Evolutionary conservation across 805 yeast genomes (phyloP), one percentile per base, ranked within the genome.

Genomic region (Spathaspora sp.): DNA sequence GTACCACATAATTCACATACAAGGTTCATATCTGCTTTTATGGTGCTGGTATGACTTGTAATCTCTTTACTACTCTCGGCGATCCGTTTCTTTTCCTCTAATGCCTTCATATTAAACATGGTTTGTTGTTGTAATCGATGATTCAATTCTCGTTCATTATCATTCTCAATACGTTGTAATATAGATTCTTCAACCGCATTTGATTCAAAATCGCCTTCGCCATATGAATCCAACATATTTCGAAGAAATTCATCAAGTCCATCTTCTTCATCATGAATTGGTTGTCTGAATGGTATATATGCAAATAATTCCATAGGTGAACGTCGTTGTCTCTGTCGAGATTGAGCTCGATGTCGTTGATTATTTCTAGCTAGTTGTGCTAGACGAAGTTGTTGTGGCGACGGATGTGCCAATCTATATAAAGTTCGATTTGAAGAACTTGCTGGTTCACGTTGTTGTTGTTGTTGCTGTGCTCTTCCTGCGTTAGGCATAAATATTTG

Each of bases 1-100:
- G 81, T 78, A 0, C 90, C 92, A 69, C 97, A 90, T 26, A 86
- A 66, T 31, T 79, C 79, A 68, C 97, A 74, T 17, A 69, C 60
- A 19, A 67, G 45, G 18, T 45, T 51, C 1, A 45, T 48, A 12
- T 53, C 55, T 0, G 59, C 53, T 3, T 58, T 43, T 14, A 74
- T 69, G 47, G 63, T 58, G 42, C 65, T 68, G 23, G 73, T 65
- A 57, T 72, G 72, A 0, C 69, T 70, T 5, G 50, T 32, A 4
- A 50, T 48, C 46, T 64, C 71, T 2, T 51, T 52, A 51, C 57
- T 54, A 16, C 9, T 35, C 11, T 14, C 40, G 1, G 69, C 62
- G 10, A 59, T 53, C 10, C 57, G 60, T 47, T 62, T 56, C 55
- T 72, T 74, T 40, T 68, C 67, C 20, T 55, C 52, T 32, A 72